phyloP scores from a whole-genome alignment of 164 flowering plant genomes.

The Umbilicus rupestris region DNA sequence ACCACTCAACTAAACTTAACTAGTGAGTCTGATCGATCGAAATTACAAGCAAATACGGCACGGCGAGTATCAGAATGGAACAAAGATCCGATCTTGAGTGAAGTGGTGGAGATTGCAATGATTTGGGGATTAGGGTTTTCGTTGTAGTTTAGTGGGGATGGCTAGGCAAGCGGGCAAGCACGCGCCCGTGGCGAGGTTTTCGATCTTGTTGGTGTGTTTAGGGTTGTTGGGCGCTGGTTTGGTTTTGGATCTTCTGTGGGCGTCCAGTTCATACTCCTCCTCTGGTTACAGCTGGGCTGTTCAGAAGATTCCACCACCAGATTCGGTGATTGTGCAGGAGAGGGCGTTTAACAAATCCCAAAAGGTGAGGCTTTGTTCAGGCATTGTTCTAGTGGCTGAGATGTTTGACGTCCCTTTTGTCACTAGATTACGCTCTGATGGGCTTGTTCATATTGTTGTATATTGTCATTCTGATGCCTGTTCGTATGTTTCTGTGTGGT shows the following conservation, averaged over 20 bases:
- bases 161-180: constrained; percentile 21
- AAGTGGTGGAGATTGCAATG: not conserved
- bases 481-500: too few species aligned
- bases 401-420: too few species aligned
- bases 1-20: too few species aligned
- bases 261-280: constrained; percentile 31
- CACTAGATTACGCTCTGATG: too few species aligned
- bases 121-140: constrained; percentile 8
- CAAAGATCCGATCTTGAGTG: constrained; percentile 1
- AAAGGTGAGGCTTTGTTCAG: constrained; percentile 9
- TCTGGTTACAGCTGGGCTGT: constrained; percentile 10
- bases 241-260: constrained; percentile 33
- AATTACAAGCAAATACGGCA: not conserved
- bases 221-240: constrained; percentile 32
- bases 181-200: constrained; percentile 12
- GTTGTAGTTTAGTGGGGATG: constrained; percentile 1
- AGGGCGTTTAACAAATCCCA: not conserved
- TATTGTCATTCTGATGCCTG: not conserved
- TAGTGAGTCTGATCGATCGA: too few species aligned
- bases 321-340: constrained; percentile 6
- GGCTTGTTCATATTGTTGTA: too few species aligned
- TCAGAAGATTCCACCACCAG: constrained; percentile 9
- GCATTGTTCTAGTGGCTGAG: not conserved
- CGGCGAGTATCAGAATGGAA: not conserved
- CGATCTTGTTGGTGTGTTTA: constrained; percentile 15